Conservation (phyloP, 2,329 filamentous ascomycete genomes). For the Pyricularia sp. region DNA sequence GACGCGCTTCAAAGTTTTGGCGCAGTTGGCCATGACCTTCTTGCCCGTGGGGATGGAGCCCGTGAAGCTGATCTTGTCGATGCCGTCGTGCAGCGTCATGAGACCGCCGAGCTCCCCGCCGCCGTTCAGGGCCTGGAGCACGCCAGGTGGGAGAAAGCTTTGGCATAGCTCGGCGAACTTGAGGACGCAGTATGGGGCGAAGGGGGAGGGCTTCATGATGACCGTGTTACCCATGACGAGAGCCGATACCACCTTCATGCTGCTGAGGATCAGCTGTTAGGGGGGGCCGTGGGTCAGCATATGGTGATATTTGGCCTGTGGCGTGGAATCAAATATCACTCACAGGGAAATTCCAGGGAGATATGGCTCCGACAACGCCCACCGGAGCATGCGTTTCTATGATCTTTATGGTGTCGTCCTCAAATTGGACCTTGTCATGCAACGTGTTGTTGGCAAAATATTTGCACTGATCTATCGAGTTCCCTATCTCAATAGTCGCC, state of each 20-base stretch:
- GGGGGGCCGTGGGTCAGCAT: not conserved
- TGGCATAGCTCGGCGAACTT: conserved; percentile 38
- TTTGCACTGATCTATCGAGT: conserved; percentile 21
- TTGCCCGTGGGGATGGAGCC: conserved; percentile 36
- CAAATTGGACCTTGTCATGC: conserved; percentile 31
- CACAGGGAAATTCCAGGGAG: conserved; percentile 45
- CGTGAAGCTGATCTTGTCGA: conserved; percentile 46
- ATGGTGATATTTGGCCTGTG: not conserved
- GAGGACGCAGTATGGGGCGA: conserved; percentile 37
- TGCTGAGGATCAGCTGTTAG: conserved; percentile 4
- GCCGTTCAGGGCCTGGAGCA: conserved; percentile 41
- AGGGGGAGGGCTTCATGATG: conserved; percentile 46
- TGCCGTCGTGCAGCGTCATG: conserved; percentile 39
- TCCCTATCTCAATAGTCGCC: conserved; percentile 24
- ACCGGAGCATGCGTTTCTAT: conserved; percentile 31
- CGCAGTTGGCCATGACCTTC: conserved; percentile 17
- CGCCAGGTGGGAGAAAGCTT: conserved; percentile 37
- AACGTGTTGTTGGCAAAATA: conserved; percentile 25
- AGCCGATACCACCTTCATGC: conserved; percentile 26
- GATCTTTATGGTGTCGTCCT: conserved; percentile 27
- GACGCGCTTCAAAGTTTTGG: conserved; percentile 25
- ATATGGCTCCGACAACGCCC: conserved; percentile 40
- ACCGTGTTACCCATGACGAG: conserved; percentile 40
- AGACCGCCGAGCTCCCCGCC: conserved; percentile 38
- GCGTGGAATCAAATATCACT: not conserved